Evolutionary conservation across 305 asterid species (phyloP).

Genomic region (Fraxinus greggii): DNA sequence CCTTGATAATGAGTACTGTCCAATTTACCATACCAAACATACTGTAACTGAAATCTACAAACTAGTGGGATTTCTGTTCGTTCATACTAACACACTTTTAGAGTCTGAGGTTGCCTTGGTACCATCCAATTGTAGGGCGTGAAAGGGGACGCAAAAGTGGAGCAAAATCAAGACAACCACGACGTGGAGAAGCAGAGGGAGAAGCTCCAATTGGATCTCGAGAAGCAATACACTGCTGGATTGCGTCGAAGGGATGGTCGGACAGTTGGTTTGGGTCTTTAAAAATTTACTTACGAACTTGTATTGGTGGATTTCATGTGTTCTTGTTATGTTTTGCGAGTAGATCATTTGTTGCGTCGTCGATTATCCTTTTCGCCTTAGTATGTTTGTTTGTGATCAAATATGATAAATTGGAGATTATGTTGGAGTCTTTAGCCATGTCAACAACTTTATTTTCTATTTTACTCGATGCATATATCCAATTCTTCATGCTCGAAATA

Average conservation of each 20-base stretch:
- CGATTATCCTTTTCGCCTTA: background rate
- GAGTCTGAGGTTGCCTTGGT: slow-evolving; percentile 99
- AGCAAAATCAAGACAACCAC: slow-evolving; percentile 54
- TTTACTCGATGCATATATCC: background rate
- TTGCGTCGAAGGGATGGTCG: slow-evolving; percentile 98
- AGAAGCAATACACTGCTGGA: slow-evolving; percentile 97
- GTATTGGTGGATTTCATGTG: slow-evolving; percentile 7
- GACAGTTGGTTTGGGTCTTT: slow-evolving; percentile 95
- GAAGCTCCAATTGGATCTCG: slow-evolving; percentile 88
- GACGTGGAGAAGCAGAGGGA: slow-evolving; percentile 81
- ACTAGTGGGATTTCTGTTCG: slow-evolving; percentile 26
- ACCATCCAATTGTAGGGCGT: slow-evolving; percentile 99
- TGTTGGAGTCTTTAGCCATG: background rate
- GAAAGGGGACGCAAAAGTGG: slow-evolving; percentile 69
- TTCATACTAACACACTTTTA: slow-evolving; percentile 78
- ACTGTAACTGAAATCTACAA: slow-evolving; percentile 16
- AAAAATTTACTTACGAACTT: slow-evolving; percentile 22
- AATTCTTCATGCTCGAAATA: background rate
- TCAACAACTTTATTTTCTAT: background rate
- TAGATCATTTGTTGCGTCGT: background rate
- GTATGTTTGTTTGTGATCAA: background rate
- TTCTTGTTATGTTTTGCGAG: slow-evolving; percentile 13
- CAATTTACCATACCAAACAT: background rate
- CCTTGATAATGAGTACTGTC: background rate
- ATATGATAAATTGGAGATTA: background rate